A percentile compares a stretch with the other conserved stretches of the same genome.
Evolutionary conservation across 257 asterid genomes (phyloP).

Genomic region (Fraxinus anomala): DNA sequence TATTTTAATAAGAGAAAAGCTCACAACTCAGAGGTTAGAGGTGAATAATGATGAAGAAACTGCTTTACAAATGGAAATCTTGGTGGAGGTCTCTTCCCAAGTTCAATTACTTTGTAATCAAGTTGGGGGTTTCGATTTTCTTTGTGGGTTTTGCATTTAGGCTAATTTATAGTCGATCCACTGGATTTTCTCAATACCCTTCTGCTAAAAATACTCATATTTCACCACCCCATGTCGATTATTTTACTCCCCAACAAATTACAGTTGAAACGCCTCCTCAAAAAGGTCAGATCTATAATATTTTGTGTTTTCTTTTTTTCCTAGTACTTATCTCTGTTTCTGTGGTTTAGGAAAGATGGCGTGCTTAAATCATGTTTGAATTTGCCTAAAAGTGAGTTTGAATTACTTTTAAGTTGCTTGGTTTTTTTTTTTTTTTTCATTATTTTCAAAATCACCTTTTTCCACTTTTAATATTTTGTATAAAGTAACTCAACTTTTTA

Average conservation of each 20-base stretch:
- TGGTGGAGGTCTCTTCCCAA: conserved; percentile 48
- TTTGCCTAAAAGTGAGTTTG: neutral
- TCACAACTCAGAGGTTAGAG: too few species aligned
- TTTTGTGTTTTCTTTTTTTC: neutral
- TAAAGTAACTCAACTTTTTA: neutral
- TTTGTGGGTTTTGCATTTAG: conserved; percentile 55
- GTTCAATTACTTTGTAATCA: conserved; percentile 48
- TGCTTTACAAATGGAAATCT: conserved; percentile 44
- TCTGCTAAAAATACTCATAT: conserved; percentile 28
- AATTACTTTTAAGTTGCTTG: neutral
- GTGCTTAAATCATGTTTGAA: neutral
- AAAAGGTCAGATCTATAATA: conserved; percentile 40
- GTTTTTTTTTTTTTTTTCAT: too few species aligned
- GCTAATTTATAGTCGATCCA: conserved; percentile 52
- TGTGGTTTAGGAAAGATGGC: neutral
- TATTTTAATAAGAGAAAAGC: too few species aligned
- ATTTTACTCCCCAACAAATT: conserved; percentile 26
- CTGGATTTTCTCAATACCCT: conserved; percentile 42
- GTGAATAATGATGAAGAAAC: conserved; percentile 37
- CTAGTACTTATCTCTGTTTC: neutral
- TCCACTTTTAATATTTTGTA: neutral
- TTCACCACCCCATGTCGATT: conserved; percentile 27
- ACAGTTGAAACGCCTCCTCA: conserved; percentile 35
- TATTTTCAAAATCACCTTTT: neutral
- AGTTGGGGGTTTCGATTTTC: conserved; percentile 56